Percentiles rank a stretch among this genome's conserved stretches.
Conservation (phyloP, 1,139 yeast species). For the Maudiozyma humilis region DNA sequence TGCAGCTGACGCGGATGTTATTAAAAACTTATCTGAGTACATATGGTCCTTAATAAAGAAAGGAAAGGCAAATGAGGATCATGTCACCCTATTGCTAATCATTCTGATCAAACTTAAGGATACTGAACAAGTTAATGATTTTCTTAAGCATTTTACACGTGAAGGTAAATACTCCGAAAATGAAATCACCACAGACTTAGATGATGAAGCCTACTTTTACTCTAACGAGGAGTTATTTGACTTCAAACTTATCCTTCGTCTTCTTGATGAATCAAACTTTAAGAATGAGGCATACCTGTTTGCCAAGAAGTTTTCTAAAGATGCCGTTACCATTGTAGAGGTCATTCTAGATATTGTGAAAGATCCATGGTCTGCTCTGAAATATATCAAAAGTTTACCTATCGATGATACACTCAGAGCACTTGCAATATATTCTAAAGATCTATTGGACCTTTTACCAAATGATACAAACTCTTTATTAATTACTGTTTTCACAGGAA, state of each 20-base stretch:
- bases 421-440: slow-evolving; percentile 57
- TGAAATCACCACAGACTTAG: slow-evolving; percentile 25
- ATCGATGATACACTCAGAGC: slow-evolving; percentile 75
- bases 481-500: slow-evolving; percentile 84
- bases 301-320: slow-evolving; percentile 57
- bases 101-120: slow-evolving; percentile 75
- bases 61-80: slow-evolving; percentile 59
- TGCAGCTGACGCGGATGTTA: slow-evolving; percentile 34
- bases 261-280: slow-evolving; percentile 74
- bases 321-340: slow-evolving; percentile 69
- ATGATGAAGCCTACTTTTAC: slow-evolving; percentile 29
- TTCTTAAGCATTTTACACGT: slow-evolving; percentile 42
- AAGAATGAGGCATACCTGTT: slow-evolving; percentile 60
- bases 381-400: slow-evolving; percentile 59
- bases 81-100: slow-evolving; percentile 71
- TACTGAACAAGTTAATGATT: slow-evolving; percentile 48
- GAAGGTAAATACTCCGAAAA: slow-evolving; percentile 35
- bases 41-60: slow-evolving; percentile 51
- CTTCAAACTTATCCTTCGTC: slow-evolving; percentile 57
- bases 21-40: slow-evolving; percentile 49
- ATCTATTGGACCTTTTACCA: slow-evolving; percentile 60
- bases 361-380: slow-evolving; percentile 55
- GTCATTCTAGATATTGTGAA: slow-evolving; percentile 62
- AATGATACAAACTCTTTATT: slow-evolving; percentile 74
- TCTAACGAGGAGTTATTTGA: slow-evolving; percentile 41